These are phyloP conservation scores for Osmanthus fragrans DNA, from an alignment of 257 asterid species.

Conservation along the genomic window DNA sequence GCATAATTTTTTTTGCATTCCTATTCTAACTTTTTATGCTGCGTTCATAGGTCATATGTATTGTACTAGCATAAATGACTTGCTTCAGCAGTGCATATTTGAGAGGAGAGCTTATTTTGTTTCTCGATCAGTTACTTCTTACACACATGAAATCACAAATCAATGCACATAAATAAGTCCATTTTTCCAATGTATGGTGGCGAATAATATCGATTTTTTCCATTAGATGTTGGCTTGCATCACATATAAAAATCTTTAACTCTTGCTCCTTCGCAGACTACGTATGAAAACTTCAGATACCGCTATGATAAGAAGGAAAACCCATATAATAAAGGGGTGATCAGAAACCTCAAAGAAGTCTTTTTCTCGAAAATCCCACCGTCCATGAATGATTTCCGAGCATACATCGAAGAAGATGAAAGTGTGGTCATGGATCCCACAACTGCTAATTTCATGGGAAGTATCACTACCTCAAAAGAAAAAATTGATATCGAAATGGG, in stretches of 20 bases:
- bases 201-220: background rate
- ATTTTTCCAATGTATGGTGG: background rate
- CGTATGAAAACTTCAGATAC: slow-evolving; percentile 90
- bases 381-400: slow-evolving; percentile 63
- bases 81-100: background rate
- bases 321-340: slow-evolving; percentile 80
- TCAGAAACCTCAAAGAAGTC: slow-evolving; percentile 65
- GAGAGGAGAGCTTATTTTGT: background rate
- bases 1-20: background rate
- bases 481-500: slow-evolving; percentile 85
- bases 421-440: slow-evolving; percentile 35
- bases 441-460: slow-evolving; percentile 39
- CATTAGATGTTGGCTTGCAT: background rate
- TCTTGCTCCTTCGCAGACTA: slow-evolving; percentile 59
- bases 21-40: background rate
- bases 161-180: background rate
- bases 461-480: slow-evolving; percentile 52
- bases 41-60: background rate
- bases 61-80: background rate
- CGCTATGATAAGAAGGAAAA: slow-evolving; percentile 77
- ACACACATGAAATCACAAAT: background rate
- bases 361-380: slow-evolving; percentile 73
- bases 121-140: background rate
- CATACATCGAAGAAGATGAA: slow-evolving; percentile 62
- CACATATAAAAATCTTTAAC: background rate